A percentile compares a stretch with the other conserved stretches of the same genome.
phyloP scores from a whole-genome alignment of 2,329 filamentous ascomycete genomes.

The Fragosphaeria purpurea region DNA sequence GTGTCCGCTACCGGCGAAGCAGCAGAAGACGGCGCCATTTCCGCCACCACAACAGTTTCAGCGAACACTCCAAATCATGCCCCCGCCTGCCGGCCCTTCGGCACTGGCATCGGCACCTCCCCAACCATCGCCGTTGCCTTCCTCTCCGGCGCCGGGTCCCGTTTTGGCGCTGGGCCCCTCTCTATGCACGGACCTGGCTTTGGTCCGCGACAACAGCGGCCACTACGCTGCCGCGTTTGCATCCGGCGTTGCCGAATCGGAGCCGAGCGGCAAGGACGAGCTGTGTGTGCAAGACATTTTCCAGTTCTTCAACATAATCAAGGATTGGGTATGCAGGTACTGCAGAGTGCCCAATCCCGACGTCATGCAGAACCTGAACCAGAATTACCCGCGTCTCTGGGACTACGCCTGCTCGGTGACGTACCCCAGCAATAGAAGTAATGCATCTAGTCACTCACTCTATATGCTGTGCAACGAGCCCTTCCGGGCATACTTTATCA shows the following conservation, averaged over 20 bases:
- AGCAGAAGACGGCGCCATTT: no score
- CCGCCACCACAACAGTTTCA: no score
- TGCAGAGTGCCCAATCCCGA: conserved; percentile 4
- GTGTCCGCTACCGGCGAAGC: no score
- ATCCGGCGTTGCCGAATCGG: conserved; percentile 1
- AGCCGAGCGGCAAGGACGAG: neutral
- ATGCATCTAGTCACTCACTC: conserved; percentile 22
- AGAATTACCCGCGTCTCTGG: conserved; percentile 20
- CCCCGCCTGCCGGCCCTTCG: no score
- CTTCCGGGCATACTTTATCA: conserved; percentile 25
- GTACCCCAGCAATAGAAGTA: conserved; percentile 16
- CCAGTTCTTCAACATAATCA: conserved; percentile 12
- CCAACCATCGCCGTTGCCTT: no score
- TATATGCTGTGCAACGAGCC: conserved; percentile 22
- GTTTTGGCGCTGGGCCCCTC: no score
- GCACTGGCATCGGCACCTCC: no score
- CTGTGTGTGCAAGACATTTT: conserved; percentile 10
- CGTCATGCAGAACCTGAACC: conserved; percentile 2
- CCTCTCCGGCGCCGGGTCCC: no score
- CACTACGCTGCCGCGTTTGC: neutral
- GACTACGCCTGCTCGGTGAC: conserved; percentile 25
- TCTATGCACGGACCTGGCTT: neutral
- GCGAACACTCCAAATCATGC: no score
- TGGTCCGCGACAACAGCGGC: neutral
- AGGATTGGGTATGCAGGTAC: conserved; percentile 11